A percentile compares a stretch with the other conserved stretches of the same genome.
These are phyloP conservation scores for Candida awuae DNA, from an alignment of 805 yeast genomes.

Conservation along the genomic window DNA sequence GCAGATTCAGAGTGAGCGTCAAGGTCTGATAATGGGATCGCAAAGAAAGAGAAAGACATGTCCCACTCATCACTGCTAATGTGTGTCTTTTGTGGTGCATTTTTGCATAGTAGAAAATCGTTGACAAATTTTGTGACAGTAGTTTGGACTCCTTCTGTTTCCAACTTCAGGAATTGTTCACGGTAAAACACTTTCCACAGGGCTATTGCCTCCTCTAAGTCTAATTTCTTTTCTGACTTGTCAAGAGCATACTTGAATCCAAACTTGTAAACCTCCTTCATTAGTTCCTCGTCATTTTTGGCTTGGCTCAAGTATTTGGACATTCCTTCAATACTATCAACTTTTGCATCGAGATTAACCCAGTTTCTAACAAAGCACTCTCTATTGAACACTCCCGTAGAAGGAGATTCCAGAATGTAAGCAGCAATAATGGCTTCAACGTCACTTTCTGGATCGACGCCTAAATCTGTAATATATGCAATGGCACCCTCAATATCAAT, in stretches of 20 bases:
- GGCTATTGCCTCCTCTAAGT: constrained; percentile 54
- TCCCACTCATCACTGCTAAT: constrained; percentile 77
- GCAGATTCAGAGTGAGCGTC: constrained; percentile 64
- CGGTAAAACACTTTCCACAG: constrained; percentile 64
- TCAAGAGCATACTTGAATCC: constrained; percentile 63
- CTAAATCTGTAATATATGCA: constrained; percentile 55
- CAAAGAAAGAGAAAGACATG: constrained; percentile 37
- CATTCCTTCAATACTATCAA: constrained; percentile 1
- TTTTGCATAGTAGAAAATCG: constrained; percentile 41
- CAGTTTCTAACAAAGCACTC: constrained; percentile 51
- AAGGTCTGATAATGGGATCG: constrained; percentile 24
- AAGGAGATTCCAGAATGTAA: constrained; percentile 56
- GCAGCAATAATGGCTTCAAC: constrained; percentile 62
- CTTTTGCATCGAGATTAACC: constrained; percentile 31
- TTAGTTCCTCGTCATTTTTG: constrained; percentile 32
- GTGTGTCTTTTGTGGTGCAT: background rate
- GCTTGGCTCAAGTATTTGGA: constrained; percentile 25
- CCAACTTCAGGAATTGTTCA: background rate
- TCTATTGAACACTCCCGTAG: constrained; percentile 51
- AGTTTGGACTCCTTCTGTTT: constrained; percentile 23
- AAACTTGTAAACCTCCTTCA: constrained; percentile 57
- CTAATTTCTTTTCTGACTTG: constrained; percentile 47
- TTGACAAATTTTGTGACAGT: constrained; percentile 28
- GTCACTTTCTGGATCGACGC: constrained; percentile 62
- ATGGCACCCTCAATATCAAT: constrained; percentile 80